Conservation (phyloP, 1,284 basidiomycete species). For the Puccinia hordei region DNA sequence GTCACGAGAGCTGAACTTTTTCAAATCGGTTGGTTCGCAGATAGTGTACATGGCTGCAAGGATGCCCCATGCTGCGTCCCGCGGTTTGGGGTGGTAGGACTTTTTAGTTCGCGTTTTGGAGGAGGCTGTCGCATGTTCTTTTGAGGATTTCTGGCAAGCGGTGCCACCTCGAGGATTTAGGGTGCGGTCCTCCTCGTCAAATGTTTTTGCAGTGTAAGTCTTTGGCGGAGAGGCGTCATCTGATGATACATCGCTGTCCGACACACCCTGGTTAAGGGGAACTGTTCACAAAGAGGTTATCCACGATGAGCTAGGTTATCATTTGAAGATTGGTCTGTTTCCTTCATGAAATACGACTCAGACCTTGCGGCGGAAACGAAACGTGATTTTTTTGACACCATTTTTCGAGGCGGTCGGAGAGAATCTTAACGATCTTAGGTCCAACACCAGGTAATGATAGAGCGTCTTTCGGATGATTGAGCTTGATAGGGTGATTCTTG, state of each 20-base stretch:
- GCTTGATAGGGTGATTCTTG: slow-evolving; percentile 19
- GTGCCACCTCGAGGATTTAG: background rate
- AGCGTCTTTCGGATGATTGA: slow-evolving; percentile 46
- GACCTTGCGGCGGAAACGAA: slow-evolving; percentile 37
- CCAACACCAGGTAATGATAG: slow-evolving; percentile 22
- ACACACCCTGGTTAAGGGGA: background rate
- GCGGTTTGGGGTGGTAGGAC: slow-evolving; percentile 56
- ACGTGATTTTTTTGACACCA: slow-evolving; percentile 3
- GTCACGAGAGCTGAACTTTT: slow-evolving; percentile 43
- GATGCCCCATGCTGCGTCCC: slow-evolving; percentile 57
- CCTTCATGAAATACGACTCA: background rate
- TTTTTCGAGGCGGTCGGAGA: slow-evolving; percentile 26
- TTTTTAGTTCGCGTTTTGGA: slow-evolving; percentile 51
- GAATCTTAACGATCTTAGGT: slow-evolving; percentile 32
- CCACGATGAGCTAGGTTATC: too few relatives aligned
- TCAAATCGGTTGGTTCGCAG: slow-evolving; percentile 51
- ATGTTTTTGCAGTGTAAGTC: background rate
- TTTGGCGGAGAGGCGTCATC: slow-evolving; percentile 11
- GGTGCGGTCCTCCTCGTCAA: background rate
- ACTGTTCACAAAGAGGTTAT: background rate
- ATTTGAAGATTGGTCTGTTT: too few relatives aligned
- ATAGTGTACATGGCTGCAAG: slow-evolving; percentile 55
- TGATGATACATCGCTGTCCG: background rate
- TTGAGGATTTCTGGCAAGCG: background rate
- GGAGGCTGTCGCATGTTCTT: background rate